Evolutionary conservation across 495 filamentous ascomycete genomes (phyloP).

Genomic region (Trichodelitschia bisporula): DNA sequence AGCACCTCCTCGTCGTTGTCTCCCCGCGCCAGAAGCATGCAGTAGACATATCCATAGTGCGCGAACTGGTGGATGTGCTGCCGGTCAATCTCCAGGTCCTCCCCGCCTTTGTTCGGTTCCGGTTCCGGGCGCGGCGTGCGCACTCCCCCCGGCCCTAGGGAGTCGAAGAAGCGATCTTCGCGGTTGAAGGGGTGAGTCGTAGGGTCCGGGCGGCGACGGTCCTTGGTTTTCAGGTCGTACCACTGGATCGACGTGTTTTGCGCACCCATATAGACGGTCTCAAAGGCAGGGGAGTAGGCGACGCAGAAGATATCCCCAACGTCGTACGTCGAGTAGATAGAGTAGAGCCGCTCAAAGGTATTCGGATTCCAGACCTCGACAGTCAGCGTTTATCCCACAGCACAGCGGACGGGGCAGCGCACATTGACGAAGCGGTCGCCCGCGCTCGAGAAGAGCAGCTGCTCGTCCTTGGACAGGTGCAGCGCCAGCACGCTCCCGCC

Average conservation of each 20-base stretch:
- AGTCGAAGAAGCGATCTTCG: constrained; percentile 92
- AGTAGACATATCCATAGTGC: constrained; percentile 87
- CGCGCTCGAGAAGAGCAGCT: constrained; percentile 72
- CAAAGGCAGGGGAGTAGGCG: constrained; percentile 48
- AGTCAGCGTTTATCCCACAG: constrained; percentile 17
- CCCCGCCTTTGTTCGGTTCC: constrained; percentile 23
- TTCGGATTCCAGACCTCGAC: constrained; percentile 38
- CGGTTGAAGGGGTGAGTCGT: constrained; percentile 50
- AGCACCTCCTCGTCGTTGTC: constrained; percentile 45
- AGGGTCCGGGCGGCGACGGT: constrained; percentile 29
- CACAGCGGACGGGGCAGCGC: constrained; percentile 14
- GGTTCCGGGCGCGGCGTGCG: constrained; percentile 30
- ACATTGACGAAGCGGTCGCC: constrained; percentile 87
- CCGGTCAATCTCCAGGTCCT: constrained; percentile 60
- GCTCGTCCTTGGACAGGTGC: constrained; percentile 45
- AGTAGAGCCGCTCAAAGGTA: constrained; percentile 47
- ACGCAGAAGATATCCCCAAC: constrained; percentile 91
- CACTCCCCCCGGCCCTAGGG: constrained; percentile 55
- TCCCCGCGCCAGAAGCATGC: constrained; percentile 60
- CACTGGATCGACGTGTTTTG: constrained; percentile 82
- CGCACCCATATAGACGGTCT: constrained; percentile 75
- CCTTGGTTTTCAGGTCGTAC: constrained; percentile 32
- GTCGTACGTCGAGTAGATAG: constrained; percentile 82
- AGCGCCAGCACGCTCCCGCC: constrained; percentile 73
- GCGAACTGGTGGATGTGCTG: constrained; percentile 68